Conservation (phyloP, 345 rosid genomes). For the Eucalyptus urophylla region DNA sequence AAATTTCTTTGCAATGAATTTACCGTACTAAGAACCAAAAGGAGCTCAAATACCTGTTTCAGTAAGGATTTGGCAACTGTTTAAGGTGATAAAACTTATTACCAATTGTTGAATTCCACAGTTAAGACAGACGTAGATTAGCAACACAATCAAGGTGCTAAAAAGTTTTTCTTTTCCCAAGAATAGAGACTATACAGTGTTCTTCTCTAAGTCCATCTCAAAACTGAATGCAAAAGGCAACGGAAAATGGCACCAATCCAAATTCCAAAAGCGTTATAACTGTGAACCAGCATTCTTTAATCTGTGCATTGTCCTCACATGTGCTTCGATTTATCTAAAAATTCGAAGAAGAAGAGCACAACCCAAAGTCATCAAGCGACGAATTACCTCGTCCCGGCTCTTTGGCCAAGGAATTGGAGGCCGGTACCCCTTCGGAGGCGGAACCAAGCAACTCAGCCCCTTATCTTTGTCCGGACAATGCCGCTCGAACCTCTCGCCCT, state of each 20-base stretch:
- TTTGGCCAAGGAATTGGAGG: slow-evolving; percentile 79
- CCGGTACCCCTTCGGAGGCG: slow-evolving; percentile 64
- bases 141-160: neutral
- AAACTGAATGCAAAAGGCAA: neutral
- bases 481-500: slow-evolving; percentile 75
- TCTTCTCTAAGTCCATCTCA: neutral
- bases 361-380: neutral
- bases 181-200: neutral
- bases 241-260: neutral
- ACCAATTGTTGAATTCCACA: neutral
- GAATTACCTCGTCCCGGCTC: slow-evolving; percentile 84
- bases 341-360: neutral
- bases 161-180: neutral
- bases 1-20: neutral
- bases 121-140: neutral
- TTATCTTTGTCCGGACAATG: slow-evolving; percentile 62
- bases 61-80: neutral
- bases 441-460: slow-evolving; percentile 71
- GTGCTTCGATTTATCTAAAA: neutral
- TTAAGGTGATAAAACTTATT: neutral
- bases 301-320: neutral
- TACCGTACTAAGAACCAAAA: neutral
- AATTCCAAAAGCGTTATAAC: neutral
- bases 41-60: neutral
- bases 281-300: neutral